Percentiles rank a stretch among this genome's conserved stretches.
phyloP scores from a whole-genome alignment of 257 asterid genomes.

The Vinca minor region DNA sequence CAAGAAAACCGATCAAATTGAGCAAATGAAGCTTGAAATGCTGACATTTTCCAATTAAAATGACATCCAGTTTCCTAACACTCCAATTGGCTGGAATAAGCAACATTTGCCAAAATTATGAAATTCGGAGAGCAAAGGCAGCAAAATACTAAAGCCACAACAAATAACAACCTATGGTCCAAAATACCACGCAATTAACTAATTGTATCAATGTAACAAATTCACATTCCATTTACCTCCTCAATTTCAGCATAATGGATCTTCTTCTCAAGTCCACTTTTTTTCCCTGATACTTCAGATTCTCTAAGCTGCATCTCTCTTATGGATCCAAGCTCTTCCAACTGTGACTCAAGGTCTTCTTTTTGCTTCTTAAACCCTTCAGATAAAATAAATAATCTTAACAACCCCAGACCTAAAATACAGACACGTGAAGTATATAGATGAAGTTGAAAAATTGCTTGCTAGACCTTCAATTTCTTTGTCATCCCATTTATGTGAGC shows the following conservation, averaged over 20 bases:
- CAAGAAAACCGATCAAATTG: not conserved
- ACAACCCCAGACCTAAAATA: constrained; percentile 6
- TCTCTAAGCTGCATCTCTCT: constrained; percentile 97
- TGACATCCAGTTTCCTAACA: not conserved
- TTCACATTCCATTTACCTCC: constrained; percentile 41
- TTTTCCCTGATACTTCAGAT: constrained; percentile 91
- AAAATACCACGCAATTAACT: not conserved
- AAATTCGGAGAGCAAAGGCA: not conserved
- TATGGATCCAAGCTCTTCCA: constrained; percentile 92
- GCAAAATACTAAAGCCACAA: not conserved
- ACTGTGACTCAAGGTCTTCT: constrained; percentile 63
- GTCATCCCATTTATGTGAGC: constrained; percentile 98
- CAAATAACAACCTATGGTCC: not conserved
- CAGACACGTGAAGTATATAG: constrained; percentile 9
- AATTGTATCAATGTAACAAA: not conserved
- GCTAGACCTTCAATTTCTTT: constrained; percentile 72
- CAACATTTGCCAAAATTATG: not conserved
- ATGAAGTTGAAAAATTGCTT: constrained; percentile 9
- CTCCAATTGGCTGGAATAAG: not conserved
- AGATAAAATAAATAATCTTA: not conserved
- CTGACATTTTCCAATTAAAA: not conserved
- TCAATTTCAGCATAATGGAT: constrained; percentile 94
- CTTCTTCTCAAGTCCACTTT: constrained; percentile 94
- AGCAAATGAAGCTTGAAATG: not conserved
- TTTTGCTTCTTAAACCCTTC: constrained; percentile 84